Conservation (phyloP, 345 rosid genomes). For the Anastatica hierochuntica region DNA sequence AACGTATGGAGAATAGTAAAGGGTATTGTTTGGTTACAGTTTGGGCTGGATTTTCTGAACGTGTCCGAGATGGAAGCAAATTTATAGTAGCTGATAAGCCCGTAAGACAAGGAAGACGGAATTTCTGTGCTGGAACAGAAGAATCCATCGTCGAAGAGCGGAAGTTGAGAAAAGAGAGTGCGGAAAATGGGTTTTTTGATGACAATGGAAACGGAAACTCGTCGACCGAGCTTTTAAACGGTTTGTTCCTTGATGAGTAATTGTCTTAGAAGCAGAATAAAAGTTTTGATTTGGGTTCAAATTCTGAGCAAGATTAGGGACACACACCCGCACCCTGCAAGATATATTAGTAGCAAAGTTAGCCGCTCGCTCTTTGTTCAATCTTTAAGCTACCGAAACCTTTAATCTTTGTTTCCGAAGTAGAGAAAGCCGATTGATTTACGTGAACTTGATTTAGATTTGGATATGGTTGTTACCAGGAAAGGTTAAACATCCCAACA, state of each 20-base stretch:
- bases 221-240: conserved; percentile 43
- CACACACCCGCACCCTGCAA: too few relatives aligned
- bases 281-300: not conserved
- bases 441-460: not conserved
- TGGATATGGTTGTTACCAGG: too few relatives aligned
- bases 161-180: conserved; percentile 49
- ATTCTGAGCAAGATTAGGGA: not conserved
- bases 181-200: conserved; percentile 54
- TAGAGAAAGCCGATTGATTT: too few relatives aligned
- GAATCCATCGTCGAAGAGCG: conserved; percentile 60
- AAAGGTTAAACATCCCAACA: too few relatives aligned
- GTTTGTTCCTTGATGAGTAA: conserved; percentile 41
- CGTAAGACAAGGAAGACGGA: conserved; percentile 41
- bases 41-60: conserved; percentile 94
- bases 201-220: conserved; percentile 34
- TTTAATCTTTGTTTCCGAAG: too few relatives aligned
- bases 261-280: not conserved
- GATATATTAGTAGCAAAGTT: too few relatives aligned
- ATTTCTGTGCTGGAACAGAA: conserved; percentile 50
- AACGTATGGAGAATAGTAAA: not conserved
- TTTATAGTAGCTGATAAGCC: conserved; percentile 75
- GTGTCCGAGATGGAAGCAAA: conserved; percentile 73
- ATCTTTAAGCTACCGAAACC: too few relatives aligned
- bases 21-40: conserved; percentile 36
- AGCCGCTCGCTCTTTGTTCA: too few relatives aligned